Evolutionary conservation across 148 eudicot genomes (phyloP), one percentile per base, ranked within the genome.

Genomic region (Amaranthus hypochondriacus): DNA sequence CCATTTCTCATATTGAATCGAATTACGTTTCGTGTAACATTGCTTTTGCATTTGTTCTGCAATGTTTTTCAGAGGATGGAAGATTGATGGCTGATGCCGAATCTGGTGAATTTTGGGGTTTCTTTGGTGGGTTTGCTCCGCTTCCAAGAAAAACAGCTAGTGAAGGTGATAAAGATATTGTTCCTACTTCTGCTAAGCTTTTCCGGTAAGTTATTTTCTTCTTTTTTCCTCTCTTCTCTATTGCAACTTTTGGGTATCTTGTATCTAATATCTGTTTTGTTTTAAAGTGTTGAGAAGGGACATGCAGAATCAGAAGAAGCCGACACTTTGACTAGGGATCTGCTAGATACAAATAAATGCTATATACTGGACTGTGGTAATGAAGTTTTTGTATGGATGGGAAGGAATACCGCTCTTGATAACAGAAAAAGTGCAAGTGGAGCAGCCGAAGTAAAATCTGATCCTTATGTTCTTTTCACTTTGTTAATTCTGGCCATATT

Each of bases 121-220:
- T 95, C 64, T 95, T 95, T 85, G 99, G 99, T 78, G 99, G 99
- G 51, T 95, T 92, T 92, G 99, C 99, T 72, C 99, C 99, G 21
- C 84, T 95, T 58, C 97, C 99, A 21, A 90, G 93, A 79, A 93
- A 93, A 88, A 66, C 88, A 80, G 80, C 90, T 52, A 83, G 53
- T 56, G 87, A 88, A 55, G 88, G 81, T 52, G 75, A 78, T 18
- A 89, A 84, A 72, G 70, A 61, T 74, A 55, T 79, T 47, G 86
- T 80, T 56, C 89, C 72, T 74, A 72, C 67, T 76, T 73, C 90
- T 54, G 74, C 90, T 8, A 85, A 83, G 85, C 87, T 95, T 62
- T 95, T 80, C 77, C 66, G 91, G 99, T 95, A 87, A 61, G 76
- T 48, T 73, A 62, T 76, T 18, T 63, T 61, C 51, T 15, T 68